Evolutionary conservation across 108 stramenopile species (phyloP), one percentile per base, ranked within the genome.

Genomic region (Cyclotella baltica): DNA sequence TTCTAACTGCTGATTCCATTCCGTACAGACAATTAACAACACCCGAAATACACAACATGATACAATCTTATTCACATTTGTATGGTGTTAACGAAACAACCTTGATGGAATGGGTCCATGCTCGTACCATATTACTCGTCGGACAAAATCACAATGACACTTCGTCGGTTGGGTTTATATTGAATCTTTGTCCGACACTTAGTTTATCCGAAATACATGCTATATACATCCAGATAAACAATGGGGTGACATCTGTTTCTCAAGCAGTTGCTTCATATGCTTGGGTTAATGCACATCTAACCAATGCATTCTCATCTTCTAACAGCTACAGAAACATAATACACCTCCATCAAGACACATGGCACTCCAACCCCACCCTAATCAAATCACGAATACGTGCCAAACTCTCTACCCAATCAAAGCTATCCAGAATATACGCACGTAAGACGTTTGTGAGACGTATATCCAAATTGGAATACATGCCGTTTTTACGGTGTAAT

Each of bases 321-420:
- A 37, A 68, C 9, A 27, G 28, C 28, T 62, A 48, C 6, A 68
- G 18, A 9, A 47, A 55, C 31, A 72, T 91, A 5, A 83, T 90
- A 47, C 92, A 92, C 67, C 67, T 92, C 28, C 89, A 90, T 78
- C 83, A 90, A 85, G 92, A 92, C 67, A 80, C 86, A 11, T 92
- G 92, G 92, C 51, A 80, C 18, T 59, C 62, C 31, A 78, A 84
- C 57, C 64, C 67, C 3, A 35, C 64, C 6, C 89, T 92, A 37
- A 87, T 89, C 0, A 29, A 84, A 65, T 67, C 78, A 63, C 85
- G 92, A 16, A 59, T 92, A 38, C 58, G 80, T 0, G 64, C 50
- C 53, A 83, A 76, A 55, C 83, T 56, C 3, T 25, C 51, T n/a
- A n/a, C n/a, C n/a, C 29, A 46, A 0, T 56, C 0, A 20, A 10